Base-by-base conservation (phyloP, 495 filamentous ascomycete species). In the Clavariopsis aquatica region DNA sequence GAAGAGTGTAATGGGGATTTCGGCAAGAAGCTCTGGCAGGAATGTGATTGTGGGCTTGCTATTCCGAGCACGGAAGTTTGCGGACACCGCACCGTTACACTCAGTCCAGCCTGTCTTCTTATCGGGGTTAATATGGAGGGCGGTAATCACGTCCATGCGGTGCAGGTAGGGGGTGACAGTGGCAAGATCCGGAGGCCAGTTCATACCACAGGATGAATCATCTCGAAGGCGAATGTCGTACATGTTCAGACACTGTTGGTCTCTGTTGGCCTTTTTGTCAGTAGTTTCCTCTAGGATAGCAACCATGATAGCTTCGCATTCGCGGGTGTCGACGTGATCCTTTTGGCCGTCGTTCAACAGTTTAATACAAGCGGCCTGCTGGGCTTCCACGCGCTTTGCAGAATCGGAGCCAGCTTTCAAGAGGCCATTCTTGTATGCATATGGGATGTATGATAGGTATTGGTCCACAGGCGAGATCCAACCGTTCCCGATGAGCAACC, bases 391-490 rank as follows among this genome's bases (percentile, higher is more conserved):
- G 41, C 83, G 78, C 60, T 83, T 83, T 56, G 87, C 88, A 8
- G 77, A 61, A 10, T 85, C 78, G 43, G 84, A 88, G 41, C 84
- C 89, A 63, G 85, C 82, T 59, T 87, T 49, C 10, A 98, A 73
- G 24, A 97, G 70, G 3, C 86, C 87, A 68, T 86, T 82, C 59
- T 90, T 82, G 76, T 91, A 93, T 20, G 87, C 87, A 71, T 85
- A 96, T 19, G 84, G 78, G 22, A 96, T 79, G 69, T 96, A 96
- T 1, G 93, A 82, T n/a, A 87, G 85, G 73, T 98, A 98, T 74
- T 98, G 94, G 55, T 96, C 90, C 5, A 76, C 74, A 1, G 93
- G 92, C 2, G 92, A 89, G 65, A 98, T 92, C 95, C 95, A 98
- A 22, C 93, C 94, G 73, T 98, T 98, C 34, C 94, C 94, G 61